Base-by-base conservation (phyloP, 1,284 basidiomycete species). In the Heterobasidion parviporum region DNA sequence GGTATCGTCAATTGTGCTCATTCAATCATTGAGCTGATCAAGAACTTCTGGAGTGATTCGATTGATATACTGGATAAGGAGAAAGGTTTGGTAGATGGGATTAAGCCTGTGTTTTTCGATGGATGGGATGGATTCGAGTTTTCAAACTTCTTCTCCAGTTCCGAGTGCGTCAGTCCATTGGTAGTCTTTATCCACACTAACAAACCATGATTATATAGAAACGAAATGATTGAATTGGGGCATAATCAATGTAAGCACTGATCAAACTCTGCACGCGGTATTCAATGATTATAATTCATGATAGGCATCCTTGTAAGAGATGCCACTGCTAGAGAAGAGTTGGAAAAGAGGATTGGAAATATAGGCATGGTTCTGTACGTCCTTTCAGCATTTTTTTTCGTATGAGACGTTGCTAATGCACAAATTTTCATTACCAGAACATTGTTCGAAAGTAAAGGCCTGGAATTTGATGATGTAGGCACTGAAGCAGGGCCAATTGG, bases 221-320 rank as follows among this genome's bases (percentile, higher is more conserved):
- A 32, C 38, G 33, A 50, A 43, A 15, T n/a, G n/a, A 41, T 41
- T n/a, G 38, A 41, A 41, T n/a, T 41, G 3, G 38, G 38, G 12
- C 38, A 41, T 3, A n/a, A 41, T 41, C 38, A 41, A 41, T 41
- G 38, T 41, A n/a, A 41, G 38, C n/a, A n/a, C 38, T n/a, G 8
- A 41, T 41, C 3, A 41, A 26, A 26, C 26, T 26, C 26, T 26
- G 26, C 26, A 26, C 5, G 26, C 26, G 3, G 26, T 26, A 26
- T 41, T 41, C 10, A 41, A n/a, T 41, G 38, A n/a, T 12, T 10
- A 41, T 10, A 41, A 12, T 33, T 33, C 10, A 49, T 33, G 32
- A 1, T 54, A 87, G 84, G 82, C 60, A 89, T 90, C 36, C 69
- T 90, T 1, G 87, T 90, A 1, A 79, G 87, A 15, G 72, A 85